Evolutionary conservation across 192 early-diverging fungal genomes (phyloP).

Genomic region (Mortierella claussenii): DNA sequence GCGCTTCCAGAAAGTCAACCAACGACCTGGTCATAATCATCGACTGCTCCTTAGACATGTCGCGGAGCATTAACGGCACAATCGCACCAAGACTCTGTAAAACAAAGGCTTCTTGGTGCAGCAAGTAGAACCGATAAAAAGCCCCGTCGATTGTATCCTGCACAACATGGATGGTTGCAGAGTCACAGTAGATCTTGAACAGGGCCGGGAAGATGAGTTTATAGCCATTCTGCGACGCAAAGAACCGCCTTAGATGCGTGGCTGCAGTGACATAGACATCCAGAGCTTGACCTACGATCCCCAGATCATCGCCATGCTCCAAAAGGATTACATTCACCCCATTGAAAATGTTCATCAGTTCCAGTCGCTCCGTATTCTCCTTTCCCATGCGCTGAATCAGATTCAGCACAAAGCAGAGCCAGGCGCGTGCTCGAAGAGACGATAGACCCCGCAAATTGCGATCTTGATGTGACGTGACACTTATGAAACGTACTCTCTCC

Average conservation of each 20-base stretch:
- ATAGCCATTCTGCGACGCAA: slow-evolving; percentile 64
- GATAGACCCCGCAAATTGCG: slow-evolving; percentile 36
- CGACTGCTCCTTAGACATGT: slow-evolving; percentile 48
- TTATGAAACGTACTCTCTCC: slow-evolving; percentile 1
- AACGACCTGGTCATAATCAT: slow-evolving; percentile 56
- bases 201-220: slow-evolving; percentile 59
- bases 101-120: slow-evolving; percentile 68
- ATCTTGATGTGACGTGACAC: background rate
- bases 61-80: slow-evolving; percentile 58
- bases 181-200: slow-evolving; percentile 67
- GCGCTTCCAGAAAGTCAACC: slow-evolving; percentile 58
- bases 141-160: slow-evolving; percentile 59
- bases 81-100: slow-evolving; percentile 65
- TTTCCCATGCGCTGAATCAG: slow-evolving; percentile 60
- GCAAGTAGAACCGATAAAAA: slow-evolving; percentile 61
- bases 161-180: slow-evolving; percentile 39
- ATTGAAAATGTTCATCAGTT: slow-evolving; percentile 58
- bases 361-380: slow-evolving; percentile 60
- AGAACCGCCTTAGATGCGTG: slow-evolving; percentile 61
- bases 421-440: slow-evolving; percentile 60
- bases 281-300: slow-evolving; percentile 60
- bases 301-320: slow-evolving; percentile 60
- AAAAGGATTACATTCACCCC: slow-evolving; percentile 63
- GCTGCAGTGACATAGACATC: slow-evolving; percentile 60
- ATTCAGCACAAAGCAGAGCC: slow-evolving; percentile 64